Conservation (phyloP, 2,329 filamentous ascomycete species). For the Monosporascus sp. region DNA sequence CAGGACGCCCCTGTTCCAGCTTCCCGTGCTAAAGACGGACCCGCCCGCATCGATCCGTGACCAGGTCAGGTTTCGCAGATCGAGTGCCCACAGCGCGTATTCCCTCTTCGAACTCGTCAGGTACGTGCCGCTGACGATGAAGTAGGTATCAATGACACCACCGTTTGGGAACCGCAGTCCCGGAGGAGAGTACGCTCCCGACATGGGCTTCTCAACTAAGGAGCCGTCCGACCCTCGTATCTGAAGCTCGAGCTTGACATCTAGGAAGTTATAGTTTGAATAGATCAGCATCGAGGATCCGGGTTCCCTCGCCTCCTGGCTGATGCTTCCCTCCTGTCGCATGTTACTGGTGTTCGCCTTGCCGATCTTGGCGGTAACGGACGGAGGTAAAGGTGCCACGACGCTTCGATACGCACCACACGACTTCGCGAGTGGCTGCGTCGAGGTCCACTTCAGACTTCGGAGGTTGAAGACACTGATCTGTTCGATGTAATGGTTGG, state of each 20-base stretch:
- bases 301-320: constrained; percentile 50
- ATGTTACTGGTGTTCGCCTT: constrained; percentile 43
- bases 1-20: constrained; percentile 92
- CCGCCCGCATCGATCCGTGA: constrained; percentile 92
- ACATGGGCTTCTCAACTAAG: constrained; percentile 84
- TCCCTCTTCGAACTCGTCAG: constrained; percentile 97
- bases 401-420: constrained; percentile 97
- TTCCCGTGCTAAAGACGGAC: constrained; percentile 91
- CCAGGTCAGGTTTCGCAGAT: constrained; percentile 85
- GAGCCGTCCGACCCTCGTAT: constrained; percentile 79
- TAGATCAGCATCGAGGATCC: constrained; percentile 87
- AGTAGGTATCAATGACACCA: constrained; percentile 90
- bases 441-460: constrained; percentile 92
- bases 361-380: constrained; percentile 61
- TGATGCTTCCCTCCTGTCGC: constrained; percentile 41
- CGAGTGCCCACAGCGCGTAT: constrained; percentile 93
- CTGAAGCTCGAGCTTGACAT: constrained; percentile 93
- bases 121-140: constrained; percentile 96
- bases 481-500: constrained; percentile 99
- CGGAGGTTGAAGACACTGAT: constrained; percentile 97
- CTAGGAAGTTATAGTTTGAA: constrained; percentile 97
- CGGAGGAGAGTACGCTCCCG: constrained; percentile 78
- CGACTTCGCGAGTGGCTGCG: constrained; percentile 78
- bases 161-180: constrained; percentile 94
- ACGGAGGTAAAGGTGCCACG: constrained; percentile 72